Base-by-base conservation (phyloP, 139 green algal species). In the Edaphochlamys debaryana region DNA sequence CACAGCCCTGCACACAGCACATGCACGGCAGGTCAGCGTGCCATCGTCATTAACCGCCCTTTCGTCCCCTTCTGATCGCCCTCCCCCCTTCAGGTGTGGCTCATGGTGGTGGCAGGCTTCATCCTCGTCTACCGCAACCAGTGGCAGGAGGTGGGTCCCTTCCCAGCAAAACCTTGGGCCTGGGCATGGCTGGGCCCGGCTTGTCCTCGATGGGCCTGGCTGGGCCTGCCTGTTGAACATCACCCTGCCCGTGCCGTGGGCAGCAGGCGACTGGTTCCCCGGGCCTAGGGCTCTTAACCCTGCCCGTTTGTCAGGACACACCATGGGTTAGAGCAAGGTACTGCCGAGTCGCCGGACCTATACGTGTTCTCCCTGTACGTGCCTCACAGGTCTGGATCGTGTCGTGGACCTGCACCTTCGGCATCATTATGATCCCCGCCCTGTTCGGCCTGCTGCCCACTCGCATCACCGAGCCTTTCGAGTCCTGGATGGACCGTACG, bases 261-360 rank as follows among this genome's bases (percentile, higher is more conserved):
- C n/a, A n/a, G n/a, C n/a, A n/a, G n/a, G n/a, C n/a, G n/a, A n/a
- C n/a, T n/a, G n/a, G n/a, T 27, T 87, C 88, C 0, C 79, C 66
- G 64, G 93, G 89, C 80, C 82, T 89, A 48, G 79, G 69, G n/a
- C 92, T 89, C 34, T 92, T 90, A 63, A 25, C 54, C 54, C 54
- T n/a, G 54, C 54, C 54, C 20, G 6, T 32, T 29, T 9, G 2
- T 4, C 25, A 22, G 23, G 32, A 9, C 22, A 63, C 20, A 63
- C 54, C 54, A n/a, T n/a, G n/a, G n/a, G n/a, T n/a, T n/a, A n/a
- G n/a, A n/a, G n/a, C n/a, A n/a, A n/a, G n/a, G n/a, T n/a, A n/a
- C n/a, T n/a, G n/a, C n/a, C n/a, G n/a, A n/a, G n/a, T n/a, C n/a
- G n/a, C n/a, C n/a, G n/a, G 11, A 63, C 54, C 23, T 29, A 19